These are phyloP conservation scores for Lignosus rhinocerotis DNA, from an alignment of 1,284 basidiomycete species.

Conservation along the genomic window DNA sequence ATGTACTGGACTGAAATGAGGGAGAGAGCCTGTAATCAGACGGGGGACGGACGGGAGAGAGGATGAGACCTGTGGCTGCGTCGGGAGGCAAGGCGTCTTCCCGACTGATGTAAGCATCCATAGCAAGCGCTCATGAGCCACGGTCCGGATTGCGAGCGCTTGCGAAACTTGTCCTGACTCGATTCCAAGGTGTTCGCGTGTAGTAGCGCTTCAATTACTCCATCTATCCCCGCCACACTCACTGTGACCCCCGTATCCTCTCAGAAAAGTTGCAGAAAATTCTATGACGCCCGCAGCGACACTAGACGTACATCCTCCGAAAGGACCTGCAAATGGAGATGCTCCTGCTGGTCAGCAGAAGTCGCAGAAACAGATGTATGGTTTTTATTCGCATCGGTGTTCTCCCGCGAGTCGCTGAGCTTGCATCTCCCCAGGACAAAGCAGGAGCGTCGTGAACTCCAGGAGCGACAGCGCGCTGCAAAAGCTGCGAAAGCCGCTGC, in stretches of 20 bases:
- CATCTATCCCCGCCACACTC: conserved; percentile 8
- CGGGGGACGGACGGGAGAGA: conserved; percentile 1
- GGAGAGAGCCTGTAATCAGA: neutral
- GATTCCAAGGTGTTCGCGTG: conserved; percentile 23
- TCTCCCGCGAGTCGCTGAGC: neutral
- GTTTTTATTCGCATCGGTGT: conserved; percentile 14
- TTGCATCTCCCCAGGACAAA: conserved; percentile 56
- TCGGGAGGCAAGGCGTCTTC: conserved; percentile 2
- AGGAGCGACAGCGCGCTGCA: conserved; percentile 78
- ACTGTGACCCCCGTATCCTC: conserved; percentile 5
- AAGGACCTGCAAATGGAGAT: conserved; percentile 23
- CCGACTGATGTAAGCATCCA: conserved; percentile 12
- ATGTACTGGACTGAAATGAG: neutral
- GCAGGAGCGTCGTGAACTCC: conserved; percentile 76
- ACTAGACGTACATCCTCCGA: conserved; percentile 31
- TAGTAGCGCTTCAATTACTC: conserved; percentile 4
- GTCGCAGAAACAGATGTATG: conserved; percentile 50
- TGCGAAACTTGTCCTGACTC: conserved; percentile 21
- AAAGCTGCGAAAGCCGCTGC: conserved; percentile 47
- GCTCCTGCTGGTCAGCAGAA: conserved; percentile 31
- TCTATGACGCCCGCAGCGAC: conserved; percentile 30
- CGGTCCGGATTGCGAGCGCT: conserved; percentile 1
- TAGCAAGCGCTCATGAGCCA: neutral
- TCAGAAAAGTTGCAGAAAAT: neutral
- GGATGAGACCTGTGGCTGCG: neutral